Evolutionary conservation across 306 rosid species (phyloP), one percentile per base, ranked within the genome.

Genomic region (Pachyrhizus erosus): DNA sequence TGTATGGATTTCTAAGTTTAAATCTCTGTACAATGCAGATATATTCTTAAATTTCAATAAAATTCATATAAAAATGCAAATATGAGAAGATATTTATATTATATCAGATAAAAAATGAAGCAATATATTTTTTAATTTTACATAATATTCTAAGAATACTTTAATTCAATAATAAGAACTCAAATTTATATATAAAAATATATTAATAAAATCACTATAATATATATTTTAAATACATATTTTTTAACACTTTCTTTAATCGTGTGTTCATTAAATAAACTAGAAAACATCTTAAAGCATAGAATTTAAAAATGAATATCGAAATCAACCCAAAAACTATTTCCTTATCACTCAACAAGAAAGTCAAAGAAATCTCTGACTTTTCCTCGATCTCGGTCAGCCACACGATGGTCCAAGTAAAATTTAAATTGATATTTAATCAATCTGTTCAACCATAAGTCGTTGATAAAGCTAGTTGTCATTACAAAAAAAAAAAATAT

Each of bases 281-380:
- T 3, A 34, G 7, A 34, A 34, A 34, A 34, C 5, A 6, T 9
- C 7, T 57, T 23, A 60, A 58, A 58, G 0, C 66, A 24, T 9
- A 23, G 12, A 0, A 27, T 61, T 26, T 11, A 14, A 64, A 29
- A 60, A 60, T 26, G 18, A 60, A 60, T 11, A 31, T 62, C 3
- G 8, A 61, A 61, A 61, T 61, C 34, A 55, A 55, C n/a, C n/a
- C 39, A 11, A 21, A 57, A 57, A 21, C 0, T 5, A 27, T 2
- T 34, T n/a, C 0, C 21, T 1, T n/a, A 3, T 5, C 5, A 17
- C 6, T 3, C 0, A 65, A 8, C 27, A 51, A 52, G 2, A 46
- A 71, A 27, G 65, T 80, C 66, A 71, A 72, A 72, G 24, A 55
- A 73, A 73, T 62, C 0, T n/a, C 0, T 21, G 27, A 34, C 52